Conservation (phyloP, 75 land plant species). For the Azolla pinnata region DNA sequence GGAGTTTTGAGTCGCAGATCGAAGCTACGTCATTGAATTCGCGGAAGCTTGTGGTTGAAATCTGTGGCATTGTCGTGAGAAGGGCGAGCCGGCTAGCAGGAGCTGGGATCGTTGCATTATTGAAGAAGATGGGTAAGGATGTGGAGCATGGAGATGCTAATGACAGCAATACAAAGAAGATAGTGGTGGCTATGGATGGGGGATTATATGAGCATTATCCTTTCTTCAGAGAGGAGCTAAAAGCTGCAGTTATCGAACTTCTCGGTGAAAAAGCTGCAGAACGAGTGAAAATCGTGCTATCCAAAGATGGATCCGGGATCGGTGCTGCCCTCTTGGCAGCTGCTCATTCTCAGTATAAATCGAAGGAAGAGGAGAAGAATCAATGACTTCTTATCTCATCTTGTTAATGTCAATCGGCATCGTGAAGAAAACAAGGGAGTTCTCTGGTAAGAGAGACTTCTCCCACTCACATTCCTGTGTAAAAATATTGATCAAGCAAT, state of each 20-base stretch:
- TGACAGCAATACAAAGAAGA: conserved; percentile 22
- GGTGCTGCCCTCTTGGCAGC: conserved; percentile 86
- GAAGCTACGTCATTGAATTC: conserved; percentile 35
- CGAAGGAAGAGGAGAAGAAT: no score
- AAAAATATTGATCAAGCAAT: no score
- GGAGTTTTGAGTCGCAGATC: conserved; percentile 26
- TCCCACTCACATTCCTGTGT: no score
- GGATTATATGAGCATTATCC: conserved; percentile 81
- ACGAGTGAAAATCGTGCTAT: conserved; percentile 36
- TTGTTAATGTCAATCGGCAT: no score
- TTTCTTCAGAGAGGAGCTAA: conserved; percentile 40
- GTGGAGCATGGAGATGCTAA: conserved; percentile 16
- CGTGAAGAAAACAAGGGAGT: no score
- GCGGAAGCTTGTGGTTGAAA: conserved; percentile 43
- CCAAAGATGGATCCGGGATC: conserved; percentile 87
- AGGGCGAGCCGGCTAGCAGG: conserved; percentile 76
- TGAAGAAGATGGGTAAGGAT: conserved; percentile 67
- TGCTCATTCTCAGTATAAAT: conserved; percentile 60
- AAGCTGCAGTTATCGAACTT: conserved; percentile 50
- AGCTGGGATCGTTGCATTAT: conserved; percentile 65
- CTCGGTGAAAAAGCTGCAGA: conserved; percentile 48
- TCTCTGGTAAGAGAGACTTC: no score
- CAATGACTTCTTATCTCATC: no score
- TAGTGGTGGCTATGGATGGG: conserved; percentile 83
- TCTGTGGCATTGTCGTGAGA: conserved; percentile 55